Evolutionary conservation across 768 basidiomycete genomes (phyloP), one percentile per base, ranked within the genome.

Genomic region (Multifurca ochricompacta): DNA sequence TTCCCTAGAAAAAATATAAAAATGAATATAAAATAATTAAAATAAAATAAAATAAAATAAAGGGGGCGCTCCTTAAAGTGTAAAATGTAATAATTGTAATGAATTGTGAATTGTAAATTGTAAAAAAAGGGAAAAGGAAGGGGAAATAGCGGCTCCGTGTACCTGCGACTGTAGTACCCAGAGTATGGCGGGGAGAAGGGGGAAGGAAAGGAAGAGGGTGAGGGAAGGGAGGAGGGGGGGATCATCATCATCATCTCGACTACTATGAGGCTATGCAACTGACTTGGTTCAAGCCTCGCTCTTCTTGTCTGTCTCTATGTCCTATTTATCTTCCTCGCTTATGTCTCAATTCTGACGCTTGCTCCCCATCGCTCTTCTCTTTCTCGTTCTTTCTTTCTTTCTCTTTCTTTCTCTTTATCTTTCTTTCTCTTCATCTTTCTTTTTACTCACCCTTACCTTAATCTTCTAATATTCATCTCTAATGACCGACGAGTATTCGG

Each of bases 281-380:
- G 23, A 40, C 51, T 46, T 41, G 42, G n/a, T 39, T 25, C 51
- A 35, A 39, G 34, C 21, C 6, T 18, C 54, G 30, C 28, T 18
- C 40, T 39, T 44, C 27, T 18, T 34, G 32, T 44, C 27, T n/a
- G 11, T 44, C 46, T 50, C 57, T 56, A 55, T 54, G 47, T 58
- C 57, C 57, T 58, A 58, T 58, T 58, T 58, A 58, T 58, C 57
- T 35, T 56, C 53, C 46, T 32, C 53, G 57, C 47, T 55, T 55
- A 55, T 58, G 57, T 55, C 46, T 31, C 34, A 19, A 28, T 49
- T 54, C 57, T 55, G 47, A 57, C 41, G 32, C 32, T 32, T 46
- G n/a, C 45, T 58, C 55, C 45, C 53, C 57, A 10, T 39, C 47
- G 57, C 48, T 36, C 47, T 43, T 48, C 42, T 34, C 41, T 56